These are phyloP conservation scores for Stentor coeruleus DNA, from an alignment of 73 alveolate species.

Conservation along the genomic window DNA sequence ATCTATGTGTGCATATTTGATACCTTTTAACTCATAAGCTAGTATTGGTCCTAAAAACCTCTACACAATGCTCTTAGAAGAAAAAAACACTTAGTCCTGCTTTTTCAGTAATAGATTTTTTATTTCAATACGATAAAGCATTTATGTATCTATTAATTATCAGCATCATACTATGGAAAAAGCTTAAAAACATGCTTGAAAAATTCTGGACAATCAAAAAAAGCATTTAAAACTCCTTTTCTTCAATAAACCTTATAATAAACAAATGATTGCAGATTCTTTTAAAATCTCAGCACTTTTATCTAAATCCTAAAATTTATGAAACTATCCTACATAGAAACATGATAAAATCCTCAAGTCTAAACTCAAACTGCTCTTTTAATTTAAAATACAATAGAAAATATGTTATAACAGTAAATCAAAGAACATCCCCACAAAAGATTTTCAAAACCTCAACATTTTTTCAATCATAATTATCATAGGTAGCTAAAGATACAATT, in stretches of 20 bases:
- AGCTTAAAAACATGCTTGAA: slow-evolving; percentile 46
- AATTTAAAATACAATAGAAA: slow-evolving; percentile 39
- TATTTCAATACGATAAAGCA: slow-evolving; percentile 30
- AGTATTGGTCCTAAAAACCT: background rate
- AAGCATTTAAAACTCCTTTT: slow-evolving; percentile 47
- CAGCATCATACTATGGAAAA: slow-evolving; percentile 38
- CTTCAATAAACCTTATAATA: slow-evolving; percentile 38
- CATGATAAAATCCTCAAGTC: slow-evolving; percentile 32
- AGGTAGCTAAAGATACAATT: background rate
- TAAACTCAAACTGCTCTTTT: slow-evolving; percentile 33
- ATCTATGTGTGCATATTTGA: slow-evolving; percentile 1
- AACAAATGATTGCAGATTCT: slow-evolving; percentile 25
- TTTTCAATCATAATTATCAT: background rate
- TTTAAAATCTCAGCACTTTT: slow-evolving; percentile 16
- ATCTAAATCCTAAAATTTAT: background rate
- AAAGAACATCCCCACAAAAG: slow-evolving; percentile 26
- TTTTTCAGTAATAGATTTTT: background rate
- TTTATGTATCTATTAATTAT: slow-evolving; percentile 42
- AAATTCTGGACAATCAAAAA: slow-evolving; percentile 38
- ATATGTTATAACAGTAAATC: slow-evolving; percentile 34
- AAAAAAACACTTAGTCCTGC: background rate
- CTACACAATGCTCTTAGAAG: background rate
- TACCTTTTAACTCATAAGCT: slow-evolving; percentile 55
- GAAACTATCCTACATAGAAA: slow-evolving; percentile 24
- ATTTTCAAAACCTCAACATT: background rate